These are phyloP conservation scores for Phytophthora rubi DNA, from an alignment of 352 stramenopile species.

Conservation along the genomic window DNA sequence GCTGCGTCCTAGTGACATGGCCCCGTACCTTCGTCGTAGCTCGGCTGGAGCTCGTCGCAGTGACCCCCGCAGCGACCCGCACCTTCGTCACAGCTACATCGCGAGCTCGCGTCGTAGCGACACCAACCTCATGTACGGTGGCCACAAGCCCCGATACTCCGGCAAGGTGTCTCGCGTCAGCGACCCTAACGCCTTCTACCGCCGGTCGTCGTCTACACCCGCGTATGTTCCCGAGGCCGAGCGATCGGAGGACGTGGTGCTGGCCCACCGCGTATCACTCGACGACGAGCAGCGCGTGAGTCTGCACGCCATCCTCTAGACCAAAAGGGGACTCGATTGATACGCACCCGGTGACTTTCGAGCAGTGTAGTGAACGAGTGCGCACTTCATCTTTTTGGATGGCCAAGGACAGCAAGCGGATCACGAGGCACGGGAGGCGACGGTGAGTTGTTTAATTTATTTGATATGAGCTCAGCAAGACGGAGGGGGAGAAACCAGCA, in stretches of 20 bases:
- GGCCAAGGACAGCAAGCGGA: neutral
- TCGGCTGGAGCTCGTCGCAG: slow-evolving; percentile 38
- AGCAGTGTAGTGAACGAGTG: slow-evolving; percentile 16
- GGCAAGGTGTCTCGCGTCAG: slow-evolving; percentile 48
- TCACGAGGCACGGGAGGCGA: slow-evolving; percentile 12
- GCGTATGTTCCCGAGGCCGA: slow-evolving; percentile 44
- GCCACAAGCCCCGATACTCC: slow-evolving; percentile 32
- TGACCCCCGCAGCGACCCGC: slow-evolving; percentile 24
- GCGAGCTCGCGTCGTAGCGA: slow-evolving; percentile 41
- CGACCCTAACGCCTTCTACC: slow-evolving; percentile 58
- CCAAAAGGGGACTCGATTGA: slow-evolving; percentile 14
- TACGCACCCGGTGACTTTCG: slow-evolving; percentile 1
- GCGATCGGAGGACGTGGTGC: slow-evolving; percentile 57
- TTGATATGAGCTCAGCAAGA: slow-evolving; percentile 42
- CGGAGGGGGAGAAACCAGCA: slow-evolving; percentile 17
- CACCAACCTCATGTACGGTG: slow-evolving; percentile 39
- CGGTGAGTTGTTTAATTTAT: slow-evolving; percentile 47
- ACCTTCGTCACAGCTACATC: slow-evolving; percentile 38
- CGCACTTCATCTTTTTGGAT: slow-evolving; percentile 14
- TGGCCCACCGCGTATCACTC: slow-evolving; percentile 65
- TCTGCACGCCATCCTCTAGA: slow-evolving; percentile 72
- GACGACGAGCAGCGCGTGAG: slow-evolving; percentile 67
- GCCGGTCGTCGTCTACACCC: slow-evolving; percentile 34
- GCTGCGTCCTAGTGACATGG: slow-evolving; percentile 36
- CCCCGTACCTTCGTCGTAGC: slow-evolving; percentile 42